Base-by-base conservation (phyloP, 805 yeast genomes). In the Sporopachydermia quercuum region DNA sequence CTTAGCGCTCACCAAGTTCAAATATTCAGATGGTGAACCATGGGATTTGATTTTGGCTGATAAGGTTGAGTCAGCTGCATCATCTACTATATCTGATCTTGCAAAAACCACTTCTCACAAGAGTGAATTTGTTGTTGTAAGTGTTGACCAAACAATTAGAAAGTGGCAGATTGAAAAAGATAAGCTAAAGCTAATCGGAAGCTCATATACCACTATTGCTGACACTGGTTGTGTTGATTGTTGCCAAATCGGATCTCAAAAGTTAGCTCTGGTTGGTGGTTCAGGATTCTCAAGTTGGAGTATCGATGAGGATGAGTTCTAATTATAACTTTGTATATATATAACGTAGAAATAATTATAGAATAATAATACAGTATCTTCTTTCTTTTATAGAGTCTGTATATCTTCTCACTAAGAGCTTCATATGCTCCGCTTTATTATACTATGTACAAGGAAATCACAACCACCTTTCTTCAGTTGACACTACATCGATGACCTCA, bases 61-160 rank as follows among this genome's bases (percentile, higher is more conserved):
- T 18, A 43, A 46, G 0, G 51, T 61, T 0, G 62, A 61, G 5
- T 55, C 60, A 18, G 96, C 94, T 0, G 96, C 94, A 2, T 73
- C 96, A 0, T 79, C 96, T 0, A 82, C 96, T 0, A 75, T 89
- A 30, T 85, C 96, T 0, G 71, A 82, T 0, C 60, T 85, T 2
- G 56, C 64, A 1, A 45, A 36, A n/a, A 51, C 48, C 36, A 53
- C 4, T 34, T 23, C 30, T 8, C 13, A 23, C 30, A 23, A 23
- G 30, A 61, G 6, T n/a, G 14, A 36, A 11, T 16, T 75, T 5
- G 44, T 78, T 4, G 79, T 80, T 1, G 72, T 81, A 0, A 78
- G 95, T 0, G 94, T 85, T 3, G 98, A 91, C 50, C 98, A 91
- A 55, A 64, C 74, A 3, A 62, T 83, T 0, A 65, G 79, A 40